Percentiles rank a stretch among this genome's conserved stretches.
Conservation (phyloP, 1,139 yeast species). For the Pneumocystis jirovecii region DNA sequence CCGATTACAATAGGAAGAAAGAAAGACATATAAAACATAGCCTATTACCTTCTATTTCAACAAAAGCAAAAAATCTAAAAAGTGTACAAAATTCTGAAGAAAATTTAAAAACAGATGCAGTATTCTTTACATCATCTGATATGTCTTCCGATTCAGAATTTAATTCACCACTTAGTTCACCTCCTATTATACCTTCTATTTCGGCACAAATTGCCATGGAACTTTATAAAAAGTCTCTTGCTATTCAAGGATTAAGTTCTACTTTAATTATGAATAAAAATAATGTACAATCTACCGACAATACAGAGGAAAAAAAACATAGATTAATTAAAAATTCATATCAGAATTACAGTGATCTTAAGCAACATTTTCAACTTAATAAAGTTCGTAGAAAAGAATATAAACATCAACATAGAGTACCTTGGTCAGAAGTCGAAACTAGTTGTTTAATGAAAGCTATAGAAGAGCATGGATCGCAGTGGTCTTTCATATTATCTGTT, state of each 20-base stretch:
- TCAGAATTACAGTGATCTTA: not conserved
- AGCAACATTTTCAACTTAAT: not conserved
- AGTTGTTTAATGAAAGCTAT: not conserved
- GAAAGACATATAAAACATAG: not conserved
- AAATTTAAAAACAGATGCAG: not conserved
- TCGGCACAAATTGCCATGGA: not conserved
- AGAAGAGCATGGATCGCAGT: not conserved
- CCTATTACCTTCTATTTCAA: not conserved
- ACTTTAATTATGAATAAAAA: not conserved
- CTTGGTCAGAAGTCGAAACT: not conserved
- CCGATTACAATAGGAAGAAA: not conserved
- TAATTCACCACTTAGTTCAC: not conserved
- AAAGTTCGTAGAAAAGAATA: not conserved
- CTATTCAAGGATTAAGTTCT: not conserved
- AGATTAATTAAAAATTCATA: not conserved
- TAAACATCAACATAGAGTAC: not conserved
- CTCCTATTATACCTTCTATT: not conserved
- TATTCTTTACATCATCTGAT: not conserved
- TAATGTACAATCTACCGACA: not conserved
- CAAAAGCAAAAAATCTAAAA: not conserved
- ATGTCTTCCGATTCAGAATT: not conserved
- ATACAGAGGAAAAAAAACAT: not conserved
- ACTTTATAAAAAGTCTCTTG: not conserved
- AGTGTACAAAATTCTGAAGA: not conserved
- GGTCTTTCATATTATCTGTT: not conserved